Conservation (phyloP, 768 basidiomycete genomes). For the Psilocybe azurescens region DNA sequence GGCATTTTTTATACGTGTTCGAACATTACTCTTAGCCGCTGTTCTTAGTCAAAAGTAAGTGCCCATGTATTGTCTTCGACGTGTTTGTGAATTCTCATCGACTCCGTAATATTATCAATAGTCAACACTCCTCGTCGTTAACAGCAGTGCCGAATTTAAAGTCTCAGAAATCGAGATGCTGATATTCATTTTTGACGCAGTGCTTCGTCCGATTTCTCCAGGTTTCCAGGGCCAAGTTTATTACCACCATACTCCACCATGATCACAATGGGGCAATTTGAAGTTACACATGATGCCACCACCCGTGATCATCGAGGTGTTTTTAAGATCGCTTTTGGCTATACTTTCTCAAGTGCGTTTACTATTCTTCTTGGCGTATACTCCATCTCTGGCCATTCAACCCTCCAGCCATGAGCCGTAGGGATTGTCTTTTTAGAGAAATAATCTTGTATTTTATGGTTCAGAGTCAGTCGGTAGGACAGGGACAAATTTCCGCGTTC, state of each 20-base stretch:
- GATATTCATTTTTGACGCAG: slow-evolving; percentile 1
- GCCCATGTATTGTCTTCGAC: too few species aligned
- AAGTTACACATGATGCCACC: slow-evolving; percentile 1
- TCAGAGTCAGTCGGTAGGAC: not conserved
- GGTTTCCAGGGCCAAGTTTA: slow-evolving; percentile 9
- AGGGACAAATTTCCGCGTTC: not conserved
- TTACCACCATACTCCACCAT: not conserved
- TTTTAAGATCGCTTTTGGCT: not conserved
- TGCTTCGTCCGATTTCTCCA: not conserved
- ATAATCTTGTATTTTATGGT: not conserved
- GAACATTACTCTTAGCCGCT: too few species aligned
- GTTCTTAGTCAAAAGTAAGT: too few species aligned
- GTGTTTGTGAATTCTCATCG: not conserved
- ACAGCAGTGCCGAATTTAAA: slow-evolving; percentile 1
- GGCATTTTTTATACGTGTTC: too few species aligned
- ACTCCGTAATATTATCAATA: too few species aligned
- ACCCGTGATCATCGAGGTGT: slow-evolving; percentile 6
- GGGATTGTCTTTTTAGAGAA: not conserved
- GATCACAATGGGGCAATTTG: slow-evolving; percentile 1
- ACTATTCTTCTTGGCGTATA: not conserved
- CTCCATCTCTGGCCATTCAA: not conserved
- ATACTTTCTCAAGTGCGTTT: not conserved
- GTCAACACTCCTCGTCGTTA: not conserved
- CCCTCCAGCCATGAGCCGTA: not conserved
- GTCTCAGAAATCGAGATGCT: not conserved